A percentile compares a stretch with the other conserved stretches of the same genome.
Evolutionary conservation across 2,329 filamentous ascomycete genomes (phyloP).

Genomic region (Colletotrichum kahawae): DNA sequence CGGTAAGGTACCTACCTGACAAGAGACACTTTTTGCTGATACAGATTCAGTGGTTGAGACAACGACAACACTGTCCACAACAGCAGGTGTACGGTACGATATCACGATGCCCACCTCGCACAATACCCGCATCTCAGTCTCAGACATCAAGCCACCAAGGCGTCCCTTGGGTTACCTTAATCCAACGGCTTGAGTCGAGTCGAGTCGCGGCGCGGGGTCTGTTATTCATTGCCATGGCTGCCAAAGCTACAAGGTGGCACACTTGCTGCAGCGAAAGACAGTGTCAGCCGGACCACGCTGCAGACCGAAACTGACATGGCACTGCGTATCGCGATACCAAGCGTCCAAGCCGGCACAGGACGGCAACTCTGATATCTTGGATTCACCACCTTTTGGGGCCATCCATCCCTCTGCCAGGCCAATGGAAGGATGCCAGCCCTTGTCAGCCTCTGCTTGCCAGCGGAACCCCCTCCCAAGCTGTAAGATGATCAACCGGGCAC

Average conservation of each 20-base stretch:
- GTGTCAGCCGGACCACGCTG: neutral
- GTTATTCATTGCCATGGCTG: neutral
- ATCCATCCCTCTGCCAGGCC: neutral
- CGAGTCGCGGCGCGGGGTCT: neutral
- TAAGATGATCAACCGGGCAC: neutral
- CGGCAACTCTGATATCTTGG: conserved; percentile 7
- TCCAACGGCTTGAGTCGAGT: neutral
- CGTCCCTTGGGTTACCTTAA: neutral
- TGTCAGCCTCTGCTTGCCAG: neutral
- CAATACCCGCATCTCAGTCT: neutral
- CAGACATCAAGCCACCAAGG: neutral
- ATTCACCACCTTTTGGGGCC: neutral
- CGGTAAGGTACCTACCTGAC: neutral
- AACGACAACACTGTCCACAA: neutral
- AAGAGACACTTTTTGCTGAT: neutral
- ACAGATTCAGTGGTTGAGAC: neutral
- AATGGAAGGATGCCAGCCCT: neutral
- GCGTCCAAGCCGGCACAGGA: conserved; percentile 2
- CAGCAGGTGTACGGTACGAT: neutral
- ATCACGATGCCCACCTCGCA: neutral
- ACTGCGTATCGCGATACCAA: neutral
- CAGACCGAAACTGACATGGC: neutral
- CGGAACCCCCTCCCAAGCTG: neutral
- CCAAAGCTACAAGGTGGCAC: neutral
- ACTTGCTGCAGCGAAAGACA: neutral